These are phyloP conservation scores for Scleroderma citrinum DNA, from an alignment of 768 basidiomycete genomes.

Conservation along the genomic window DNA sequence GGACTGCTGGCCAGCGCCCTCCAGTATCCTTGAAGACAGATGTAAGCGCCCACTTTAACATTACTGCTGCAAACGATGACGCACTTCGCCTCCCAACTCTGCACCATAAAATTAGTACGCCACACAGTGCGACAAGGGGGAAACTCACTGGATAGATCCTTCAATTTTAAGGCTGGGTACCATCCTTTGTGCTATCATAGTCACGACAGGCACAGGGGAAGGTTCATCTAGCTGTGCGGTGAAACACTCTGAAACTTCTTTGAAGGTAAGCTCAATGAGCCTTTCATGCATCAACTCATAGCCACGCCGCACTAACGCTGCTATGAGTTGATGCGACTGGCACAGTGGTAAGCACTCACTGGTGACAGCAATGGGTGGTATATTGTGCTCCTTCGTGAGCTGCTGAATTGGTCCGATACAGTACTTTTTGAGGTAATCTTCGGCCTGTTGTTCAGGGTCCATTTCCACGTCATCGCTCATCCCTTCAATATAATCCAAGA, in stretches of 20 bases:
- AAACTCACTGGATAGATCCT: background rate
- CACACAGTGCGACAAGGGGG: no score
- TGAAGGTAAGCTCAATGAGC: background rate
- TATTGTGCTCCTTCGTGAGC: background rate
- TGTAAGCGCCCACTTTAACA: background rate
- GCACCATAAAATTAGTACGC: background rate
- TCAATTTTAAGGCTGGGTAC: background rate
- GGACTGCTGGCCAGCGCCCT: conserved; percentile 2
- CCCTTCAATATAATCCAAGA: background rate
- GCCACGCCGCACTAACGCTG: background rate
- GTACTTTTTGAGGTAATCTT: background rate
- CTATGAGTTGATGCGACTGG: background rate
- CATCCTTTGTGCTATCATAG: background rate
- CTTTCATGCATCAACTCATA: background rate
- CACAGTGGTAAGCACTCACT: background rate
- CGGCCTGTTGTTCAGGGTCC: background rate
- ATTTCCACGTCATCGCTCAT: background rate
- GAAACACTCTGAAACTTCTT: background rate
- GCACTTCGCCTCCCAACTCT: background rate
- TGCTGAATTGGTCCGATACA: background rate
- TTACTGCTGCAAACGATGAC: background rate
- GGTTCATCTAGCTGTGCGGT: background rate
- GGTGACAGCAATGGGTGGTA: background rate
- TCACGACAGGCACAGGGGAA: background rate
- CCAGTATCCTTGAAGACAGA: conserved; percentile 14